Conservation (phyloP, 768 basidiomycete genomes). For the Crucibulum laeve region DNA sequence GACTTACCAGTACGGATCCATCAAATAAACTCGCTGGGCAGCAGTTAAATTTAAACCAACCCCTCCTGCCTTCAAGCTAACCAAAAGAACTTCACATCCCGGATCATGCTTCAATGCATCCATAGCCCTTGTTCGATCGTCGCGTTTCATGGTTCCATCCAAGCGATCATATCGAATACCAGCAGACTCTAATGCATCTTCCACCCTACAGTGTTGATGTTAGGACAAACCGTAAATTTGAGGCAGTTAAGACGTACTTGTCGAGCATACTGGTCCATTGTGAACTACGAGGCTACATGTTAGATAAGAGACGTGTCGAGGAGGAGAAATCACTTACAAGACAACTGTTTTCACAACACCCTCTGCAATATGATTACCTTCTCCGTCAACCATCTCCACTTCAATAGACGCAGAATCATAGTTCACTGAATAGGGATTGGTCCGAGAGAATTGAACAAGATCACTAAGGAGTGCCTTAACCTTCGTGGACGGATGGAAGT, state of each 20-base stretch:
- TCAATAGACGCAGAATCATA: conserved; percentile 75
- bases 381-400: conserved; percentile 71
- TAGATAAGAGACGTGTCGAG: conserved; percentile 10
- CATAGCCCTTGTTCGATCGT: conserved; percentile 89
- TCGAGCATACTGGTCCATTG: conserved; percentile 96
- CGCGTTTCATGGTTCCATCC: conserved; percentile 97
- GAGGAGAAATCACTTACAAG: conserved; percentile 61
- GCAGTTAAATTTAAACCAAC: conserved; percentile 96
- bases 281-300: conserved; percentile 47
- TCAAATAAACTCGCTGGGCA: conserved; percentile 89
- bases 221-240: conserved; percentile 3
- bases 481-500: conserved; percentile 81
- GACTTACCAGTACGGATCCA: conserved; percentile 92
- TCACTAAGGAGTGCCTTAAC: conserved; percentile 79
- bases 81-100: conserved; percentile 86
- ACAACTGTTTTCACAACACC: conserved; percentile 87
- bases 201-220: conserved; percentile 49
- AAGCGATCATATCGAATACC: conserved; percentile 87
- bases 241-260: conserved; percentile 47
- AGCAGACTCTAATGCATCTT: conserved; percentile 80
- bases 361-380: conserved; percentile 69
- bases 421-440: conserved; percentile 84
- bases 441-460: conserved; percentile 73
- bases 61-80: conserved; percentile 95
- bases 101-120: conserved; percentile 90